These are phyloP conservation scores for Ciborinia camelliae DNA, from an alignment of 2,329 filamentous ascomycete species.

Conservation along the genomic window DNA sequence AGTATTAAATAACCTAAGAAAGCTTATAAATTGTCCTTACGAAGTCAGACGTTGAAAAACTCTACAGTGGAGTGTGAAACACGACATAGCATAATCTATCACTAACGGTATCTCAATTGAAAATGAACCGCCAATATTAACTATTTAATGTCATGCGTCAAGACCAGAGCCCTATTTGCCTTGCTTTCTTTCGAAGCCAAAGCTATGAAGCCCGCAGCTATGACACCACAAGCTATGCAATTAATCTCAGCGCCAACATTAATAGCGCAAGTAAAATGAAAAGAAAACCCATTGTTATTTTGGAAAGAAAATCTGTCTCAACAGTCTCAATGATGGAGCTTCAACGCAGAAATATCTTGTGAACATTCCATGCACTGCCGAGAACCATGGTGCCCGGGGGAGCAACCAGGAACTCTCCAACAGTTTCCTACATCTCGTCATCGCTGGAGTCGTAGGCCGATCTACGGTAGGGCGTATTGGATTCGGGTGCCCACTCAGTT, in stretches of 20 bases:
- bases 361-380: no score
- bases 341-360: no score
- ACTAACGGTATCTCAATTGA: not conserved
- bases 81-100: not conserved
- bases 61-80: not conserved
- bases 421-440: slow-evolving; percentile 4
- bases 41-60: no score
- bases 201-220: not conserved
- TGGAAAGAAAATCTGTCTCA: not conserved
- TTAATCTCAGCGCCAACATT: no score
- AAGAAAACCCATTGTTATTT: not conserved
- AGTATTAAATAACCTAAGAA: no score
- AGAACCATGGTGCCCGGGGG: not conserved
- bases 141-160: not conserved
- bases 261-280: not conserved
- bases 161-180: not conserved
- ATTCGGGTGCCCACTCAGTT: slow-evolving; percentile 6
- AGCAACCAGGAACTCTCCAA: not conserved
- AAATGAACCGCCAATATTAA: not conserved
- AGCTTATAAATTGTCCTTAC: no score
- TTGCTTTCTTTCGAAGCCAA: no score
- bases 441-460: slow-evolving; percentile 12
- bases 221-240: not conserved
- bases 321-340: not conserved
- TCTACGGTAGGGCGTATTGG: not conserved